Conservation (phyloP, 1,284 basidiomycete species). For the Exobasidium rhododendri region DNA sequence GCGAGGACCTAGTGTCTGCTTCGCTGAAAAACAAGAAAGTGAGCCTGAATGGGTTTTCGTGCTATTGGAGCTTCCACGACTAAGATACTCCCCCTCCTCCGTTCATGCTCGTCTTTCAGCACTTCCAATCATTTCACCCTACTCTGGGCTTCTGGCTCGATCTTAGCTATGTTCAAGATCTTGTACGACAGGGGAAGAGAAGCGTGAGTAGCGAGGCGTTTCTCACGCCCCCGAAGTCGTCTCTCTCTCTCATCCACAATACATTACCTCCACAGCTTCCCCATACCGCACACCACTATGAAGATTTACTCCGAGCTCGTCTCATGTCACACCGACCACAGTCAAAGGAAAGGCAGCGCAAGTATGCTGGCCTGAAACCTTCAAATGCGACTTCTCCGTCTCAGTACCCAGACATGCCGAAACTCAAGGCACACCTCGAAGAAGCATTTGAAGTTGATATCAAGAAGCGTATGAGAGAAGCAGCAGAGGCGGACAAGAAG, state of each 20-base stretch:
- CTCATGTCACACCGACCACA: conserved; percentile 66
- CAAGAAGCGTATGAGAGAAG: background rate
- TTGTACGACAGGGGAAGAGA: conserved; percentile 66
- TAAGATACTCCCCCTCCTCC: too few relatives aligned
- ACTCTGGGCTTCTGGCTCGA: conserved; percentile 79
- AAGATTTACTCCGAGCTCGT: conserved; percentile 66
- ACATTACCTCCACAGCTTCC: conserved; percentile 60
- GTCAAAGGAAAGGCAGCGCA: background rate
- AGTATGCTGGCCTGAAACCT: background rate
- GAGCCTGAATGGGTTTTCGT: background rate
- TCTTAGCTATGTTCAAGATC: conserved; percentile 69
- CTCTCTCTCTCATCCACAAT: background rate
- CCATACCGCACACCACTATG: conserved; percentile 61
- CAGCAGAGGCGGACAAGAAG: background rate
- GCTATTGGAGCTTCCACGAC: background rate
- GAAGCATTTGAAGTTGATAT: conserved; percentile 18
- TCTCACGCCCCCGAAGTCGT: background rate
- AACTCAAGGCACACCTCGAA: conserved; percentile 68
- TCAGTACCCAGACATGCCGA: conserved; percentile 69
- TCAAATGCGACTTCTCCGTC: conserved; percentile 63
- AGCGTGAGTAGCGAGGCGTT: background rate
- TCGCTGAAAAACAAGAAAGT: conserved; percentile 74
- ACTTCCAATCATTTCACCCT: conserved; percentile 91
- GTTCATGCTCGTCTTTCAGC: conserved; percentile 14
- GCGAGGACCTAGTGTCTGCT: conserved; percentile 72